A percentile compares a stretch with the other conserved stretches of the same genome.
Conservation (phyloP, 495 filamentous ascomycete species). For the Beverwykella pulmonaria region DNA sequence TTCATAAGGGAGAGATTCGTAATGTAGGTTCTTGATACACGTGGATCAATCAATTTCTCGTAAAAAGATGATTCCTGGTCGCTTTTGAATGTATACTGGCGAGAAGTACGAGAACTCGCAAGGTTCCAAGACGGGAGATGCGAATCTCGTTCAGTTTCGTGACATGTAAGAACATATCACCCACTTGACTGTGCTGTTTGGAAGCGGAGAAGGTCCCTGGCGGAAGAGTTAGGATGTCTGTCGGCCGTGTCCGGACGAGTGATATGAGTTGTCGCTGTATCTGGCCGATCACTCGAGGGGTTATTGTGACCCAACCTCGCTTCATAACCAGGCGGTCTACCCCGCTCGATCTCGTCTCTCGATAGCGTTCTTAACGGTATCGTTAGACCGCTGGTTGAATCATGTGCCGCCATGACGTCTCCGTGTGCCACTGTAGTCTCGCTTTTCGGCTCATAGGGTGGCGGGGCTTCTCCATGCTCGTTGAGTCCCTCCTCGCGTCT, state of each 20-base stretch:
- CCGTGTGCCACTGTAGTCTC: conserved; percentile 18
- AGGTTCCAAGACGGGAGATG: too few relatives aligned
- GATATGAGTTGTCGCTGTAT: conserved; percentile 1
- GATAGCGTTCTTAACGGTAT: conserved; percentile 44
- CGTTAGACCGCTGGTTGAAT: conserved; percentile 23
- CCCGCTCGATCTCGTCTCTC: conserved; percentile 32
- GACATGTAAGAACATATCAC: neutral
- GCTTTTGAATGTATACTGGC: too few relatives aligned
- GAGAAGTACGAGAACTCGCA: too few relatives aligned
- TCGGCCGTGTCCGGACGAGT: neutral
- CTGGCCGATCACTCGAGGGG: neutral
- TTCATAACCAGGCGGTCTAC: conserved; percentile 44
- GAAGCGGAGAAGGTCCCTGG: neutral
- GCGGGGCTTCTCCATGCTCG: conserved; percentile 50
- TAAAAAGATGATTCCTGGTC: too few relatives aligned
- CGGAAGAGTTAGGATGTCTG: neutral
- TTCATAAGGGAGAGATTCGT: neutral
- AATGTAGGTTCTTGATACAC: too few relatives aligned
- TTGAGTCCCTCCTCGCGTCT: conserved; percentile 48
- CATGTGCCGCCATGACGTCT: neutral
- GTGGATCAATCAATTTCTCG: too few relatives aligned
- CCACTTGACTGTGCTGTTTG: neutral
- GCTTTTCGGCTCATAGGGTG: conserved; percentile 44
- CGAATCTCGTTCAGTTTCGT: neutral
- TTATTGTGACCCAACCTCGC: neutral